Evolutionary conservation across 352 stramenopile species (phyloP).

Genomic region (Phytophthora ohioensis): DNA sequence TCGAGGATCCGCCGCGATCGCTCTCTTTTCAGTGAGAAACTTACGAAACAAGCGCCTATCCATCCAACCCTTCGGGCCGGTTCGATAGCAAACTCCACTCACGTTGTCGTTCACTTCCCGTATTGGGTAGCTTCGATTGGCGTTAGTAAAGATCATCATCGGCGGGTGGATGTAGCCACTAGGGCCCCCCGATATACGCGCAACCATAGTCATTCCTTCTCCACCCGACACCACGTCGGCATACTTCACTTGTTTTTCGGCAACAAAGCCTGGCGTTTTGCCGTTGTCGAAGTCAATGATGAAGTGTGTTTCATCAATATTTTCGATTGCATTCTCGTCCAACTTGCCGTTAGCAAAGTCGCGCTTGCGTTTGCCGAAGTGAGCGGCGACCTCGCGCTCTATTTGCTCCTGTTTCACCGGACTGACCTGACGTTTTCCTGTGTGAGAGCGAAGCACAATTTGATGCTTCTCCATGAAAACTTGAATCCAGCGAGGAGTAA

Average conservation of each 20-base stretch:
- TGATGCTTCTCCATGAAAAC: slow-evolving; percentile 20
- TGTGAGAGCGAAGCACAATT: slow-evolving; percentile 11
- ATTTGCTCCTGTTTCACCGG: too few species aligned
- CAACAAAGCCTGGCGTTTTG: not conserved
- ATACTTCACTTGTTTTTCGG: slow-evolving; percentile 2
- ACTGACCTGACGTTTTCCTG: not conserved
- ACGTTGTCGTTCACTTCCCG: slow-evolving; percentile 7
- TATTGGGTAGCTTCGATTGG: slow-evolving; percentile 4
- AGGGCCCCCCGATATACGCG: not conserved
- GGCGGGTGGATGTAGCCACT: slow-evolving; percentile 12
- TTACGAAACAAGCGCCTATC: not conserved
- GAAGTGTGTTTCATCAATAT: slow-evolving; percentile 9
- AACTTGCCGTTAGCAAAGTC: too few species aligned
- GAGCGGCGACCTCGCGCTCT: too few species aligned
- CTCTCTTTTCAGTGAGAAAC: not conserved
- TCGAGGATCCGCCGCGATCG: not conserved
- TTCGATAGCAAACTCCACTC: slow-evolving; percentile 9
- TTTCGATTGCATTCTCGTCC: not conserved
- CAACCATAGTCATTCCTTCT: slow-evolving; percentile 10
- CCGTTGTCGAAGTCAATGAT: slow-evolving; percentile 1
- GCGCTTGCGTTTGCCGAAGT: too few species aligned
- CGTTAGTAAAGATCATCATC: slow-evolving; percentile 19
- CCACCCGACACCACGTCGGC: not conserved
- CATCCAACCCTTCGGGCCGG: slow-evolving; percentile 17
- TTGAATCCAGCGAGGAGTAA: slow-evolving; percentile 4